Evolutionary conservation across 768 basidiomycete species (phyloP), one percentile per base, ranked within the genome.

Genomic region (Lactifluus rugatus): DNA sequence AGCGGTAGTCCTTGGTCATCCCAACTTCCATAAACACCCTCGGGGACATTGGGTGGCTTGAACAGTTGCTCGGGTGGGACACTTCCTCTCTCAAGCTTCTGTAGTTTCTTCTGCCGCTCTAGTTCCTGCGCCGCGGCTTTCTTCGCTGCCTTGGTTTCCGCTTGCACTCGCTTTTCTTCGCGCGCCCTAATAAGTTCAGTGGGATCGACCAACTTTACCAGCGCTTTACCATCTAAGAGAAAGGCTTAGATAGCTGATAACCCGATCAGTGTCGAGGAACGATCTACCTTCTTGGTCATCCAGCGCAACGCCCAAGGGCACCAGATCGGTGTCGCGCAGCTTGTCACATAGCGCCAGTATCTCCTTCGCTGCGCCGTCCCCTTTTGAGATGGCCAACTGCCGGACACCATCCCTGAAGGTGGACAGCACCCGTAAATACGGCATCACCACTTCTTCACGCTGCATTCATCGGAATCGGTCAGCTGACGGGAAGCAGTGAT

Each of bases 231-330:
- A 74, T 94, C 93, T 93, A 63, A 31, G 57, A 54, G n/a, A 42
- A 46, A 31, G 39, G 28, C 48, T 21, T 44, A 52, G 31, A 47
- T 21, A 55, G 46, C 42, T 53, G 19, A 26, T 17, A 21, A 60
- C 48, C 42, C 34, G 51, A 46, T 58, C 44, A 52, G 32, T 47
- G 52, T 36, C 37, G 28, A 31, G 48, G 41, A 5, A 47, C 25
- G 45, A 74, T 51, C 61, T 60, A 85, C 93, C 93, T 77, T 94
- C 92, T 74, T 93, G 91, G 74, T 99, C 96, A 69, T 98, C 96
- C 34, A 99, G 75, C 8, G 93, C 93, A 6, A 99, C 91, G 8
- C 96, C 96, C 50, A 98, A 76, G n/a, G 93, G 86, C 44, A 94
- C 85, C 44, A 97, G 75, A 67, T 96, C 94, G 34, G 80, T 75